A percentile compares a stretch with the other conserved stretches of the same genome.
phyloP scores from a whole-genome alignment of 129 eudicot species.

The sunflower (Helianthus annuus) region DNA sequence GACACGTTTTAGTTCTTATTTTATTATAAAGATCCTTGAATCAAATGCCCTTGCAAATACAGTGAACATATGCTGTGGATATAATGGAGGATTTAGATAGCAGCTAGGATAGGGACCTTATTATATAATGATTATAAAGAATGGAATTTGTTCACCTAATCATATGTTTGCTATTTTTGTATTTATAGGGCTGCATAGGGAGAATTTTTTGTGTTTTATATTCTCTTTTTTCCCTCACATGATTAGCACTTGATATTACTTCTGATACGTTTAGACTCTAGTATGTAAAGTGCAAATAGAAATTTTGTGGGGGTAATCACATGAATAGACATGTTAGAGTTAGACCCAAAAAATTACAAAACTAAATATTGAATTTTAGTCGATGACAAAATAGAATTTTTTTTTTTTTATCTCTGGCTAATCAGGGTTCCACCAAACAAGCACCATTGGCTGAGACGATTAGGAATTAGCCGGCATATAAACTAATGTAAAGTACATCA shows the following conservation, averaged over 20 bases:
- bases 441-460: no score
- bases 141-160: slow-evolving; percentile 25
- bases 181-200: slow-evolving; percentile 6
- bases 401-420: no score
- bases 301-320: neutral
- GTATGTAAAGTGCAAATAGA: neutral
- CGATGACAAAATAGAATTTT: no score
- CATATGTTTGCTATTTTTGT: slow-evolving; percentile 17
- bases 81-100: slow-evolving; percentile 24
- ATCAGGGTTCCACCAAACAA: no score
- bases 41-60: no score
- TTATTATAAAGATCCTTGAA: no score
- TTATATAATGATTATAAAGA: slow-evolving; percentile 17
- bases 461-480: no score
- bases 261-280: neutral
- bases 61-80: slow-evolving; percentile 18
- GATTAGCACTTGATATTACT: slow-evolving; percentile 22
- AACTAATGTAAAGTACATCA: no score
- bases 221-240: slow-evolving; percentile 5
- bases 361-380: no score
- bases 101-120: slow-evolving; percentile 25
- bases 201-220: neutral
- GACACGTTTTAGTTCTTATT: no score
- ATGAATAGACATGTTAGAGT: no score
- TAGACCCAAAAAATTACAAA: no score